Conservation (phyloP, 2,329 filamentous ascomycete species). For the Arthrobotrys sphaeroides region DNA sequence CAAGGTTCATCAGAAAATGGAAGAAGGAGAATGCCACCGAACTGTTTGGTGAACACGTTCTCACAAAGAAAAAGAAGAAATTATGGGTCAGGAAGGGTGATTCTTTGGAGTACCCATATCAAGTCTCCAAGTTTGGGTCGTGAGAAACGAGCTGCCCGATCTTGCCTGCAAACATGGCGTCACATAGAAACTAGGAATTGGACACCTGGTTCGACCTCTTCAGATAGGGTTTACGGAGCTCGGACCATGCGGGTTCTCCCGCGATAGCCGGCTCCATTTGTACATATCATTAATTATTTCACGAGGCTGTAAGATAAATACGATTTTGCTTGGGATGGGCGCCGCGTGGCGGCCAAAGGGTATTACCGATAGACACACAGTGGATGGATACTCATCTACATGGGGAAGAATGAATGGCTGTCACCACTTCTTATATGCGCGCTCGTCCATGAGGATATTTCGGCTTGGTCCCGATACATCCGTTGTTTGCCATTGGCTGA, state of each 20-base stretch:
- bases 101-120: constrained; percentile 64
- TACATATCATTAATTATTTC: constrained; percentile 33
- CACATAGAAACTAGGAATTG: background rate
- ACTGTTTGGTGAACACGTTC: constrained; percentile 86
- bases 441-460: constrained; percentile 4
- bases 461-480: constrained; percentile 1
- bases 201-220: background rate
- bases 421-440: constrained; percentile 33
- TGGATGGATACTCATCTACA: background rate
- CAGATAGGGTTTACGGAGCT: background rate
- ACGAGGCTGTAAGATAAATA: constrained; percentile 22
- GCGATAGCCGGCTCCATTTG: constrained; percentile 13
- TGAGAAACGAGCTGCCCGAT: constrained; percentile 5
- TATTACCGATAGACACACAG: constrained; percentile 11
- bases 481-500: constrained; percentile 28
- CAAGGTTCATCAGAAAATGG: constrained; percentile 84
- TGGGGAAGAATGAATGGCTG: constrained; percentile 8
- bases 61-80: constrained; percentile 88
- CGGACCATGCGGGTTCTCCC: constrained; percentile 11
- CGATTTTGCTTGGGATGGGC: background rate
- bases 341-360: constrained; percentile 6
- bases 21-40: constrained; percentile 78
- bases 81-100: constrained; percentile 88
- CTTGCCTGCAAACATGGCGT: constrained; percentile 15
- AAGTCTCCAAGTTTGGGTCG: constrained; percentile 43